Percentiles rank a stretch among this genome's conserved stretches.
Evolutionary conservation across 345 rosid species (phyloP).

Genomic region (Bruguiera gymnorhiza): DNA sequence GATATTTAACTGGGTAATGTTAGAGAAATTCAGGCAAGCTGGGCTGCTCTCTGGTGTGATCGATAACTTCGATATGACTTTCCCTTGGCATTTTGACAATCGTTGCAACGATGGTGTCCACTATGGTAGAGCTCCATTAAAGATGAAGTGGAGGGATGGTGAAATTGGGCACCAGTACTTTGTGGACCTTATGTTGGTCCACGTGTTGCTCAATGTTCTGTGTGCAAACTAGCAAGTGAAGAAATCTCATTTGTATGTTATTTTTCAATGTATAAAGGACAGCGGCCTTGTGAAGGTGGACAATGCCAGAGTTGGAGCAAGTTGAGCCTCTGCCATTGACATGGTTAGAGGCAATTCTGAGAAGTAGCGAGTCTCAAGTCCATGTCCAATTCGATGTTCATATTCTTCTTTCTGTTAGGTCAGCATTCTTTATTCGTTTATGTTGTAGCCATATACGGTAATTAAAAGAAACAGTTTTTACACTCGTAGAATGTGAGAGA

Average conservation of each 20-base stretch:
- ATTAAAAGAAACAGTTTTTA: slow-evolving; percentile 4
- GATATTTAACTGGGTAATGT: slow-evolving; percentile 59
- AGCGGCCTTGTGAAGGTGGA: not conserved
- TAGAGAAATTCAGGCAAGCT: slow-evolving; percentile 63
- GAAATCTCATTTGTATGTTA: not conserved
- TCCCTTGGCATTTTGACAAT: slow-evolving; percentile 91
- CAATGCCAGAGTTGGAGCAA: slow-evolving; percentile 12
- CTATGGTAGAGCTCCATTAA: slow-evolving; percentile 81
- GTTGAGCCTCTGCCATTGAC: slow-evolving; percentile 6
- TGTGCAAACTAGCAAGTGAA: slow-evolving; percentile 40
- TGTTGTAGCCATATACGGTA: slow-evolving; percentile 6
- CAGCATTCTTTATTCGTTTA: slow-evolving; percentile 34
- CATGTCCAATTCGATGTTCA: not conserved
- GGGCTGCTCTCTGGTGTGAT: slow-evolving; percentile 66
- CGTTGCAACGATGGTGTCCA: slow-evolving; percentile 92
- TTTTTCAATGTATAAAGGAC: not conserved
- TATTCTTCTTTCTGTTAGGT: slow-evolving; percentile 9
- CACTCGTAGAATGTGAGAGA: slow-evolving; percentile 12
- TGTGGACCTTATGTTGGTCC: slow-evolving; percentile 91
- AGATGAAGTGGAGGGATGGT: slow-evolving; percentile 90
- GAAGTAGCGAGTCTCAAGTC: slow-evolving; percentile 4
- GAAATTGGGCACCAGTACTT: slow-evolving; percentile 94
- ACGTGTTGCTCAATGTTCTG: slow-evolving; percentile 70
- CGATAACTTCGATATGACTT: slow-evolving; percentile 87
- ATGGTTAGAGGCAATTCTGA: slow-evolving; percentile 8